phyloP scores from a whole-genome alignment of 2,329 filamentous ascomycete genomes.

The Tricladium varicosporioides region DNA sequence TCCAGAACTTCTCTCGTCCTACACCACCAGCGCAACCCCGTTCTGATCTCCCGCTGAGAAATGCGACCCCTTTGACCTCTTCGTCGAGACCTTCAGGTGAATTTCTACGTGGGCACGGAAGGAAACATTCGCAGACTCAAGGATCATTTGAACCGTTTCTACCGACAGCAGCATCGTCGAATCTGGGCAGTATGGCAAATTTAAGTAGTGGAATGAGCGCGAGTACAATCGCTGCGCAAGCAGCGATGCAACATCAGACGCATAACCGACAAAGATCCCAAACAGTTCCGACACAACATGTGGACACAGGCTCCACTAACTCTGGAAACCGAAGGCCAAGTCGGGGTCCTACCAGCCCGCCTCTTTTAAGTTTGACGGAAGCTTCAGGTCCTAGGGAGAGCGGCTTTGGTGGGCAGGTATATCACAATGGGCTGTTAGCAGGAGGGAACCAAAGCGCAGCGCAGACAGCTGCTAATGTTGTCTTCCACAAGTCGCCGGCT shows the following conservation, averaged over 20 bases:
- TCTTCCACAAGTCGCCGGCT: conserved; percentile 56
- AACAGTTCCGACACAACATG: conserved; percentile 59
- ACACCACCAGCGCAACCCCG: conserved; percentile 29
- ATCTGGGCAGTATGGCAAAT: conserved; percentile 33
- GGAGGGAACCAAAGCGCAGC: conserved; percentile 64
- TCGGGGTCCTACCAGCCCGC: conserved; percentile 56
- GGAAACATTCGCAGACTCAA: conserved; percentile 70
- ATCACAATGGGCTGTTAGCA: conserved; percentile 57
- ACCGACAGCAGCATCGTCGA: conserved; percentile 51
- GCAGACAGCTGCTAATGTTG: conserved; percentile 69
- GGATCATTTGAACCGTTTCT: conserved; percentile 75
- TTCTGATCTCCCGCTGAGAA: conserved; percentile 25
- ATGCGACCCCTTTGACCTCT: conserved; percentile 43
- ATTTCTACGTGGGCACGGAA: conserved; percentile 45
- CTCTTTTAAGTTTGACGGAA: conserved; percentile 62
- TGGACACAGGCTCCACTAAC: conserved; percentile 23
- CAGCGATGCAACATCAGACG: conserved; percentile 65
- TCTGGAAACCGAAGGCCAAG: conserved; percentile 30
- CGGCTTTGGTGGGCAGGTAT: conserved; percentile 46
- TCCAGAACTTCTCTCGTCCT: conserved; percentile 59
- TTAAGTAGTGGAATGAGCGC: conserved; percentile 48
- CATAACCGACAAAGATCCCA: conserved; percentile 65
- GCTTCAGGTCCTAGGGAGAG: conserved; percentile 60
- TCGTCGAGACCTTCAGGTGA: conserved; percentile 36
- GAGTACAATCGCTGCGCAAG: conserved; percentile 79